Percentiles rank a stretch among this genome's conserved stretches.
Conservation (phyloP, 352 stramenopile species). For the Globisporangium middletonii region DNA sequence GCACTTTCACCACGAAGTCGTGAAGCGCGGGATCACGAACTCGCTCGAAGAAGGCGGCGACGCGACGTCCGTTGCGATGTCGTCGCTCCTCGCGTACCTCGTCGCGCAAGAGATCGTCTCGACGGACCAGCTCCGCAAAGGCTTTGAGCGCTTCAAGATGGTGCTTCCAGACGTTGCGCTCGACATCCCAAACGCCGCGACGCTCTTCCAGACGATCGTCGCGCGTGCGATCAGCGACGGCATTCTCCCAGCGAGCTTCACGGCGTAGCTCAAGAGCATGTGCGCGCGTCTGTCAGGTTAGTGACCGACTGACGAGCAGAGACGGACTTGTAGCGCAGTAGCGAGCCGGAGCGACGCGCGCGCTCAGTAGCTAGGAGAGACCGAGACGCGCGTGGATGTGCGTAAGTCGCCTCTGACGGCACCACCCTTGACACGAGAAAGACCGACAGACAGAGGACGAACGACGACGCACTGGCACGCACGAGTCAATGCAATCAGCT, state of each 20-base stretch:
- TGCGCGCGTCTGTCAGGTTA: too few relatives aligned
- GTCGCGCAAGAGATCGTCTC: conserved; percentile 59
- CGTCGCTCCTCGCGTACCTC: conserved; percentile 73
- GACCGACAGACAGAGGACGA: too few relatives aligned
- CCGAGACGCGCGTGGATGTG: too few relatives aligned
- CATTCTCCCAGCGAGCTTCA: conserved; percentile 37
- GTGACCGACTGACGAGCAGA: too few relatives aligned
- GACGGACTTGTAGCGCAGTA: too few relatives aligned
- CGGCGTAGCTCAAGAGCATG: too few relatives aligned
- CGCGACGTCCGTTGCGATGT: conserved; percentile 47
- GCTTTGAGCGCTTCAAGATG: conserved; percentile 77
- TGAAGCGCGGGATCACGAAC: conserved; percentile 74
- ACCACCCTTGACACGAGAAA: too few relatives aligned
- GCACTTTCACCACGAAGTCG: conserved; percentile 97
- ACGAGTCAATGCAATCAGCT: background rate
- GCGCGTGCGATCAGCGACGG: conserved; percentile 40
- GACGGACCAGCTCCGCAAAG: conserved; percentile 60
- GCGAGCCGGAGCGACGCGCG: too few relatives aligned
- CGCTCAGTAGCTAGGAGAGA: too few relatives aligned
- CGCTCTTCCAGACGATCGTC: conserved; percentile 37
- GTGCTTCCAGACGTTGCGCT: conserved; percentile 57
- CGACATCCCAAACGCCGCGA: conserved; percentile 54
- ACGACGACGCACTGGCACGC: too few relatives aligned
- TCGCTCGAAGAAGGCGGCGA: conserved; percentile 44
- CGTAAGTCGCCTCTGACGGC: too few relatives aligned